phyloP scores from a whole-genome alignment of 2,329 filamentous ascomycete species.

The Colletotrichum ledebouriae region DNA sequence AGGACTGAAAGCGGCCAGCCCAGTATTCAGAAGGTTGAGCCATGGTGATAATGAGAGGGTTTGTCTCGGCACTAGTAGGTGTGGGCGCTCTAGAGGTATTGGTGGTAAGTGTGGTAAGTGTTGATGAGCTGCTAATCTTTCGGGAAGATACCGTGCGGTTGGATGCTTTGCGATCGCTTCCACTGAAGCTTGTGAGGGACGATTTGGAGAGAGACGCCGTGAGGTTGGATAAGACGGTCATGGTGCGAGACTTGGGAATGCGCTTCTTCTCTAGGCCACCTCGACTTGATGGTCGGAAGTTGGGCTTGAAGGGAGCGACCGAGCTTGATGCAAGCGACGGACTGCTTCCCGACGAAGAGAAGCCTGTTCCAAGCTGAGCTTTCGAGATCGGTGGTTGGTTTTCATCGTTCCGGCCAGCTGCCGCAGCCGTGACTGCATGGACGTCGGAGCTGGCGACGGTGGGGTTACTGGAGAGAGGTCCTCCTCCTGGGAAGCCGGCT shows the following conservation, averaged over 20 bases:
- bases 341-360: constrained; percentile 11
- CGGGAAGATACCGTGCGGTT: constrained; percentile 16
- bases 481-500: constrained; percentile 48
- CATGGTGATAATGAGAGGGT: constrained; percentile 50
- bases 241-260: constrained; percentile 60
- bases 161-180: constrained; percentile 29
- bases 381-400: constrained; percentile 41
- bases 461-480: constrained; percentile 47
- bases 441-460: constrained; percentile 49
- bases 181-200: constrained; percentile 28
- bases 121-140: constrained; percentile 40
- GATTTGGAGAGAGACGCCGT: constrained; percentile 59
- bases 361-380: neutral
- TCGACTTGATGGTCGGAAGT: neutral
- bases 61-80: constrained; percentile 12
- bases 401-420: constrained; percentile 46
- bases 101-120: constrained; percentile 33
- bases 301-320: constrained; percentile 34
- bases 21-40: constrained; percentile 69
- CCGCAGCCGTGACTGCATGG: constrained; percentile 44
- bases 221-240: constrained; percentile 60
- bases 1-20: constrained; percentile 70
- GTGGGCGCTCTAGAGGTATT: constrained; percentile 15
- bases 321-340: neutral
- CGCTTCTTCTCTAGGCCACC: constrained; percentile 25